Evolutionary conservation across 345 rosid species (phyloP).

Genomic region (Crucihimalaya himalaica): DNA sequence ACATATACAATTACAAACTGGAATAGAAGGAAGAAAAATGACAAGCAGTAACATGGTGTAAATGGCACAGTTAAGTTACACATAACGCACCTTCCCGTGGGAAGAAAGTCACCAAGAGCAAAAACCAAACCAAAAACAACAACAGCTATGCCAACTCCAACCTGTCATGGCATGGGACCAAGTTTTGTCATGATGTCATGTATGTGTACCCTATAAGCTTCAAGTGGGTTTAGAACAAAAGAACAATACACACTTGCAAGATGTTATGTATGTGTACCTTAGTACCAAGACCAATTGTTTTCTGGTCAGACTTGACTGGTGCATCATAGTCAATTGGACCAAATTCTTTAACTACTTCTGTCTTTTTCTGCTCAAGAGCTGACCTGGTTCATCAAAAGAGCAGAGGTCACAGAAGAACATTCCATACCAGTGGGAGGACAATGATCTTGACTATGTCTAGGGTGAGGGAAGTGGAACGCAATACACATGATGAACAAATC

Average conservation of each 20-base stretch:
- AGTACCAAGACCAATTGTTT: constrained; percentile 76
- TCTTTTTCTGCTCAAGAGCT: constrained; percentile 72
- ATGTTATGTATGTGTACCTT: constrained; percentile 49
- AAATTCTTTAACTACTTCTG: constrained; percentile 56
- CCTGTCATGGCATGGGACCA: constrained; percentile 45
- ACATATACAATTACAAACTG: neutral
- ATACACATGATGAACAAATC: neutral
- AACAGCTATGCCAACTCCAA: constrained; percentile 92
- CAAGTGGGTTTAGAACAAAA: neutral
- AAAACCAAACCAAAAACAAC: constrained; percentile 90
- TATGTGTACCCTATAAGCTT: neutral
- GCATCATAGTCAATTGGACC: constrained; percentile 96
- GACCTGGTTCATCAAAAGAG: constrained; percentile 56
- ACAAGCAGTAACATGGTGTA: neutral
- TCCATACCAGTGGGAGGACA: constrained; percentile 15
- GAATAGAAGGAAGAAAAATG: neutral
- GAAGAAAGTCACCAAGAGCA: constrained; percentile 95
- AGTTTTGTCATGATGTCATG: neutral
- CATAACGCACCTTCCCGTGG: constrained; percentile 68
- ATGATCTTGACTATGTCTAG: neutral
- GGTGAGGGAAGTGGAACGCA: neutral
- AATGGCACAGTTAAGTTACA: constrained; percentile 11
- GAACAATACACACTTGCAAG: neutral
- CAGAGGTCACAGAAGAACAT: constrained; percentile 29
- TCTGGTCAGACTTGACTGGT: constrained; percentile 60